Base-by-base conservation (phyloP, 2,329 filamentous ascomycete species). In the Nigrospora oryzae region DNA sequence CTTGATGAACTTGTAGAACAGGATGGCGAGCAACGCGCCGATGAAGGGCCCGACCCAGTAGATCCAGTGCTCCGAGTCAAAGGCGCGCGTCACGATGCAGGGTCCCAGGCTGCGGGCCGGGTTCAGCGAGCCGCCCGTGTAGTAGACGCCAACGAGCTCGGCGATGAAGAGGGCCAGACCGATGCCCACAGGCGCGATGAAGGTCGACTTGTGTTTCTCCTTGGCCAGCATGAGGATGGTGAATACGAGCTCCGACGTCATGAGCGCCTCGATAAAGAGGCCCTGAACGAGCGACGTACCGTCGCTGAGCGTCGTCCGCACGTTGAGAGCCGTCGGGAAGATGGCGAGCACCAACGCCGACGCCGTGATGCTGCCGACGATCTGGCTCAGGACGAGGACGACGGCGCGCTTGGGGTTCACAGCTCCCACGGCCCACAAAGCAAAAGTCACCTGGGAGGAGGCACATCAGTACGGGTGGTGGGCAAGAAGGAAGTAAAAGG, bases 141-240 rank as follows among this genome's bases (percentile, higher is more conserved):
- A 66, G 45, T 60, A 63, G 11, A 67, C 58, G 5, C 64, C 70
- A 7, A 65, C 64, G 46, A 74, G 45, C 51, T 59, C 41, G 15
- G 53, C 57, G 30, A 83, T 68, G 56, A 83, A 83, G 31, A 84
- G 67, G 0, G 78, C 64, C 2, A 83, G 58, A 0, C 81, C 81
- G 51, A 84, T 82, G 2, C 77, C 79, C 1, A 83, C 63, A 0
- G 80, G 80, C 0, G 79, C 79, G 10, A 83, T 64, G 55, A 71
- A 83, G 0, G 78, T 83, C 1, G 74, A 74, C 50, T 76, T 76
- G 58, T 83, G 78, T 57, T 83, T 82, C 51, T 81, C 76, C 11
- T 71, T 73, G 1, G 77, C 77, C 40, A 81, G 63, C 77, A 81
- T 80, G 55, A 75, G 69, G 46, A 78, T 71, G 3, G 74, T 70